Conservation (phyloP, 257 asterid genomes). For the Ilex aquifolium region DNA sequence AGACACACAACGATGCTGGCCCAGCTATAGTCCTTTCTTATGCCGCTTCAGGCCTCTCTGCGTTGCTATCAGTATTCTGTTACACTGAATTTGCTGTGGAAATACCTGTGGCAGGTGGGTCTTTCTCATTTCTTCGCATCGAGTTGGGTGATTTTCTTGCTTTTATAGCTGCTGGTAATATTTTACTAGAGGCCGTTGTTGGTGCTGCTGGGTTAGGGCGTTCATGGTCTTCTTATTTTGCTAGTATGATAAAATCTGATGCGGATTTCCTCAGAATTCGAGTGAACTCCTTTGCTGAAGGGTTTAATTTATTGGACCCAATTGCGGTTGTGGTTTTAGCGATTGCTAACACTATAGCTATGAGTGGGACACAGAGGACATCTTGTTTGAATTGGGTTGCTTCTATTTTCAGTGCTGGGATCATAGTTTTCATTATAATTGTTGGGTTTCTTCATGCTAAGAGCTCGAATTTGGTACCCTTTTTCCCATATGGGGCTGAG, state of each 20-base stretch:
- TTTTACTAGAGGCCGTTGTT: constrained; percentile 72
- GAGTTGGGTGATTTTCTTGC: constrained; percentile 95
- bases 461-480: constrained; percentile 56
- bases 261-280: constrained; percentile 58
- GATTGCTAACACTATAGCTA: constrained; percentile 63
- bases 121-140: constrained; percentile 76
- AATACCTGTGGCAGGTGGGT: constrained; percentile 89
- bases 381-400: constrained; percentile 66
- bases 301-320: constrained; percentile 83
- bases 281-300: constrained; percentile 56
- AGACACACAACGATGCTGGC: constrained; percentile 62
- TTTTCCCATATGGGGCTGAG: constrained; percentile 63
- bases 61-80: constrained; percentile 77
- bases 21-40: constrained; percentile 84
- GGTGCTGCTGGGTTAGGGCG: constrained; percentile 98
- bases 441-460: constrained; percentile 67
- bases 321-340: constrained; percentile 56
- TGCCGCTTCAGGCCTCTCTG: constrained; percentile 79
- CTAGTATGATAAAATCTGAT: constrained; percentile 47
- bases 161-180: constrained; percentile 85
- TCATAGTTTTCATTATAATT: constrained; percentile 66
- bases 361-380: constrained; percentile 63
- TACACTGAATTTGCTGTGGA: constrained; percentile 93
- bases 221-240: constrained; percentile 83
- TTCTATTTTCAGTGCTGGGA: constrained; percentile 41